Base-by-base conservation (phyloP, 2,329 filamentous ascomycete genomes). In the Zymoseptoria passerinii region DNA sequence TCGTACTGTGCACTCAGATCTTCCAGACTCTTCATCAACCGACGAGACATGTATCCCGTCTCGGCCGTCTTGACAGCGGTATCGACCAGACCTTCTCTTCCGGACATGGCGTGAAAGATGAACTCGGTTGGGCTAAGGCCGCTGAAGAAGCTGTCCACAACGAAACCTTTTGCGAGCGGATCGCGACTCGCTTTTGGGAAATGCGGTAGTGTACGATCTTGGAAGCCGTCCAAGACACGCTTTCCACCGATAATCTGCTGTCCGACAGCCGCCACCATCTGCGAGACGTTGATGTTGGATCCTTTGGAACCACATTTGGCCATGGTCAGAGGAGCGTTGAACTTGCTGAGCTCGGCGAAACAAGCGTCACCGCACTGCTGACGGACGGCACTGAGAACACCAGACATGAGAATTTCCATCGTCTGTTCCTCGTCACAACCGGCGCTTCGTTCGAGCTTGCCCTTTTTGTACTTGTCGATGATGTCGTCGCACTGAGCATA, bases 51-150 rank as follows among this genome's bases (percentile, higher is more conserved):
- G 76, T 99, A 99, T 64, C 94, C 94, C 9, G 94, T 99, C 74
- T 99, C 94, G 55, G 94, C 94, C 55, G 94, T 99, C 78, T 99
- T 99, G 77, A 97, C 94, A 61, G 94, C 94, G 1, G 94, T 99
- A 82, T 99, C 94, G 70, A 99, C 92, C 65, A 99, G 78, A 84
- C 94, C 94, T 83, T 97, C 94, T 84, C 94, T 89, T 67, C 94
- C 94, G 68, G 91, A 96, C 77, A 97, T 96, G 65, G 94, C 94
- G 82, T 99, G 94, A 76, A 99, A 97, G 58, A 97, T 83, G 73
- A 99, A 97, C 69, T 99, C 94, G 0, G 89, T 91, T 1, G 94
- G 92, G 1, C 87, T 82, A 0, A 99, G 79, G 1, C 94, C 94
- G 0, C 89, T 89, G 74, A 96, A 99, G 81, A 99, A 99, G 76